Percentiles rank a stretch among this genome's conserved stretches.
Evolutionary conservation across 129 eudicot species (phyloP).

Genomic region (Dittrichia graveolens): DNA sequence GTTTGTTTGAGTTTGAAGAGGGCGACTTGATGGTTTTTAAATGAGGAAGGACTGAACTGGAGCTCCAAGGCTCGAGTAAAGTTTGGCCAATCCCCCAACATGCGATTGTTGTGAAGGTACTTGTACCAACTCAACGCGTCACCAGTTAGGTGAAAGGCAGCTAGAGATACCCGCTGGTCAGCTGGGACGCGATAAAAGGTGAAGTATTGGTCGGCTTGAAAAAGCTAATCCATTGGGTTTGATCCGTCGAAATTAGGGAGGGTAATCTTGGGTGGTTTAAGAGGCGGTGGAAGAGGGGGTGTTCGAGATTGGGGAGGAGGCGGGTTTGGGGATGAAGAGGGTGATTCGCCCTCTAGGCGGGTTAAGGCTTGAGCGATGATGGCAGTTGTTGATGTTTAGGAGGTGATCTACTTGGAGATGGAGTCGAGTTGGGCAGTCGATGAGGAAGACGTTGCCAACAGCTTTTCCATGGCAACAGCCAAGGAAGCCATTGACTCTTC

Average conservation of each 20-base stretch:
- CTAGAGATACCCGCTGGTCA: not conserved
- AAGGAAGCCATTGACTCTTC: too few relatives aligned
- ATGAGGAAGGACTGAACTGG: not conserved
- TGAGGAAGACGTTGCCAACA: too few relatives aligned
- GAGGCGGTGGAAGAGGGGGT: too few relatives aligned
- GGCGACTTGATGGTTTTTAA: not conserved
- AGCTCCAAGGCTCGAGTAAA: not conserved
- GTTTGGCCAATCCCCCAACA: not conserved
- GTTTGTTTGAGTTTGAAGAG: not conserved
- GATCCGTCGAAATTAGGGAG: not conserved
- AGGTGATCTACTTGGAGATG: too few relatives aligned
- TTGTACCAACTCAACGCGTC: conserved; percentile 9
- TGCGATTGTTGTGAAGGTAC: not conserved
- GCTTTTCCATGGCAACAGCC: too few relatives aligned
- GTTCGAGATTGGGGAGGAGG: too few relatives aligned
- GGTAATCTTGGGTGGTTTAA: not conserved
- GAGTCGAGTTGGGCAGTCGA: too few relatives aligned
- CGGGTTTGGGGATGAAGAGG: too few relatives aligned
- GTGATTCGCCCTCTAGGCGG: too few relatives aligned
- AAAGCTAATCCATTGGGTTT: not conserved
- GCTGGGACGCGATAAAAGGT: not conserved
- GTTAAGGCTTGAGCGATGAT: too few relatives aligned
- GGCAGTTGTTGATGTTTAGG: too few relatives aligned
- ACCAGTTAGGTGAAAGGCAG: not conserved
- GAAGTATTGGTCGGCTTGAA: conserved; percentile 5